Conservation (phyloP, 1,284 basidiomycete species). For the Trametes polyzona region DNA sequence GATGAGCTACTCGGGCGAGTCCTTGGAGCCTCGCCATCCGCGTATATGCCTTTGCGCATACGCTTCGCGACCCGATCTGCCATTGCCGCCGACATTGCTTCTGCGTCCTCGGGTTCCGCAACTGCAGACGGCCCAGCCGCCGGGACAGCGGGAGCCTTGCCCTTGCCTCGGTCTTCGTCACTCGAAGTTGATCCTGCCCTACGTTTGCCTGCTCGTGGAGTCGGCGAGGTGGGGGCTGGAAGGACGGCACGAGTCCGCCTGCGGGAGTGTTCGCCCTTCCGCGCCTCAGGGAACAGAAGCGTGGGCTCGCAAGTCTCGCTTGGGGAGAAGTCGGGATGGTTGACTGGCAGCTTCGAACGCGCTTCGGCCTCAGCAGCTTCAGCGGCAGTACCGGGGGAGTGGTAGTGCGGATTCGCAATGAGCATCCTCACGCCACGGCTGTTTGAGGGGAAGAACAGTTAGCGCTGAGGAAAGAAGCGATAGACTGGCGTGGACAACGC, state of each 20-base stretch:
- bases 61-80: slow-evolving; percentile 24
- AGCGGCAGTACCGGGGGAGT: slow-evolving; percentile 35
- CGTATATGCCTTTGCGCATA: slow-evolving; percentile 20
- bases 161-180: slow-evolving; percentile 23
- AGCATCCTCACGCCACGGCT: slow-evolving; percentile 58
- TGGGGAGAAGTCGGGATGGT: slow-evolving; percentile 58
- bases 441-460: neutral
- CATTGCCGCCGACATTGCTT: slow-evolving; percentile 25
- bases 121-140: slow-evolving; percentile 8
- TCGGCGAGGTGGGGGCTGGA: slow-evolving; percentile 12
- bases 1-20: slow-evolving; percentile 25
- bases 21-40: slow-evolving; percentile 17
- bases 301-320: slow-evolving; percentile 49
- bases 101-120: slow-evolving; percentile 14
- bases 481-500: neutral
- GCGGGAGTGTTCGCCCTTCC: slow-evolving; percentile 20
- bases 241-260: slow-evolving; percentile 12
- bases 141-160: neutral
- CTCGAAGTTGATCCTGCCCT: slow-evolving; percentile 24
- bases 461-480: neutral
- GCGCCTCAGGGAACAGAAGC: slow-evolving; percentile 49
- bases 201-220: slow-evolving; percentile 9
- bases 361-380: slow-evolving; percentile 37
- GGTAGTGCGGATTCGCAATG: slow-evolving; percentile 56
- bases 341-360: slow-evolving; percentile 48